Evolutionary conservation across 2,329 filamentous ascomycete genomes (phyloP), one percentile per base, ranked within the genome.

Genomic region (Curvularia verruculosa): DNA sequence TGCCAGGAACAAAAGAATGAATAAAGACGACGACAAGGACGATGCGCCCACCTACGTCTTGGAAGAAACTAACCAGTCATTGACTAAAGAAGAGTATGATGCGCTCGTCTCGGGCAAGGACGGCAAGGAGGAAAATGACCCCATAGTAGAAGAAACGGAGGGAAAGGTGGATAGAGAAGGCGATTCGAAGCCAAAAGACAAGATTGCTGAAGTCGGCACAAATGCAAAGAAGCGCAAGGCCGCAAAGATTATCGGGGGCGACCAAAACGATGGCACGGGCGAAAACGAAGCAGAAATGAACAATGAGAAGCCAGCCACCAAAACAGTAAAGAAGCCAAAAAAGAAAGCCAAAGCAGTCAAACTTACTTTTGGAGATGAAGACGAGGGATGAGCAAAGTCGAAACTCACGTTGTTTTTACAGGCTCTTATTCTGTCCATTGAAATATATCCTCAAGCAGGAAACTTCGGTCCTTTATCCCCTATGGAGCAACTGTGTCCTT

Each of bases 11-110:
- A 80, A 77, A 65, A 67, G 72, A 23, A 54, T 84, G 68, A 67
- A 74, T 61, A 15, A 85, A 80, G 57, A 88, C 64, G 87, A 92
- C 56, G 87, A 92, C 58, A 89, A 89, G 12, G 90, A 94, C 65
- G 90, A 94, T 73, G 88, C 83, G 48, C 91, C 91, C 0, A 82
- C 91, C 0, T 86, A 91, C 49, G 85, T 95, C 3, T 85, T 94
- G 64, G 90, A 92, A 71, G 81, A 84, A 4, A 89, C 86, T 48
- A 89, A 91, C 52, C 83, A 88, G 28, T 83, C 88, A 45, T 75
- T 77, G 64, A 85, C 66, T 60, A 83, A 78, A 67, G 78, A 77
- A n/a, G 80, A 84, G 45, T 81, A 82, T 54, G 79, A 82, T 31
- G 78, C 77, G 15, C 68, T 83, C 44, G 68, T 77, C 13, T 63